Conservation (phyloP, 441 rosid species). For the Syzygium syzygioides region DNA sequence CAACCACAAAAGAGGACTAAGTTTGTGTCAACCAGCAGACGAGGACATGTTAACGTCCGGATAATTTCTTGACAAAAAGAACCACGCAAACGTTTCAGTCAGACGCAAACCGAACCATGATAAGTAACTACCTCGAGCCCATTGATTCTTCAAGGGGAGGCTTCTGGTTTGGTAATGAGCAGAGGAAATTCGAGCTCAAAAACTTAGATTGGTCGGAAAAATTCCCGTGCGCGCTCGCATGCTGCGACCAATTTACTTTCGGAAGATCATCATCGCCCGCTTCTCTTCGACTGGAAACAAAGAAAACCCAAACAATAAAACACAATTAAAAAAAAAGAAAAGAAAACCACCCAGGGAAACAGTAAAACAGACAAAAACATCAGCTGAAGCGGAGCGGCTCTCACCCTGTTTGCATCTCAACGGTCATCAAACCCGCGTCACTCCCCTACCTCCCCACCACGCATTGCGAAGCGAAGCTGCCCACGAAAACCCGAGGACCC, state of each 20-base stretch:
- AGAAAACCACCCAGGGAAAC: not conserved
- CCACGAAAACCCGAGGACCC: not conserved
- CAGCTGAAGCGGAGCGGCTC: not conserved
- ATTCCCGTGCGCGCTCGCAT: slow-evolving; percentile 35
- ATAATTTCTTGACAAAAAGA: not conserved
- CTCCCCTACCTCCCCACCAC: not conserved
- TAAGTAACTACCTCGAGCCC: slow-evolving; percentile 35
- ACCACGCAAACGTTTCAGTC: not conserved
- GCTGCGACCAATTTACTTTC: slow-evolving; percentile 65
- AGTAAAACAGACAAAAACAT: not conserved
- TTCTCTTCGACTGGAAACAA: slow-evolving; percentile 31
- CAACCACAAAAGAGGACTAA: not conserved
- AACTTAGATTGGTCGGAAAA: slow-evolving; percentile 34
- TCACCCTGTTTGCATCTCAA: not conserved
- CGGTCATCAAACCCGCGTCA: not conserved
- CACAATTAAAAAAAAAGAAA: not conserved
- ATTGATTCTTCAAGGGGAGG: slow-evolving; percentile 35
- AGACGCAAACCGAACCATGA: not conserved
- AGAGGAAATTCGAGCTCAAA: slow-evolving; percentile 60
- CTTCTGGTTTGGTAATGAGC: slow-evolving; percentile 58
- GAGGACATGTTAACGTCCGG: not conserved
- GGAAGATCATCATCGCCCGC: slow-evolving; percentile 37
- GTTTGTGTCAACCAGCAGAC: not conserved
- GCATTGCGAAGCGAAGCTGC: not conserved
- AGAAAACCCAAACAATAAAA: not conserved